Evolutionary conservation across 75 land plant species (phyloP).

Genomic region (Pinus albicaulis): DNA sequence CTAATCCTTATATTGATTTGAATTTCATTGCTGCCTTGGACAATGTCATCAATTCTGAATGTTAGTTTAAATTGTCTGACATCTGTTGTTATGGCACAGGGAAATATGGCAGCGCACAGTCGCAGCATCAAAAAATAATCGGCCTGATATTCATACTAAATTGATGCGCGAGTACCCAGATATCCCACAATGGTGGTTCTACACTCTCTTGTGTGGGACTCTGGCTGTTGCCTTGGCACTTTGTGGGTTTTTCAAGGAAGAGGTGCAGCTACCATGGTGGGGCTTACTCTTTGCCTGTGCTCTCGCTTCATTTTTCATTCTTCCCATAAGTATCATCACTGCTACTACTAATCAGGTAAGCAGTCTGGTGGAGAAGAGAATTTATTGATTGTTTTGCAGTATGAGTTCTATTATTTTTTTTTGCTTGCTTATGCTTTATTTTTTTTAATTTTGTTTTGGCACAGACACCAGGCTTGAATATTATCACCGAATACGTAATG

Average conservation of each 20-base stretch:
- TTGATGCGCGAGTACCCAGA: slow-evolving; percentile 70
- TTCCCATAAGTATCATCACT: slow-evolving; percentile 90
- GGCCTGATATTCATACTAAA: slow-evolving; percentile 68
- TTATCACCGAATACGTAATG: slow-evolving; percentile 83
- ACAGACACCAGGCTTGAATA: slow-evolving; percentile 77
- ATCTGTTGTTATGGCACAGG: slow-evolving; percentile 15
- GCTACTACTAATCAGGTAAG: slow-evolving; percentile 91
- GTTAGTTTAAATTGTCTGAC: neutral
- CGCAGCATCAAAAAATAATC: slow-evolving; percentile 4
- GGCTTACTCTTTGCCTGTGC: slow-evolving; percentile 66
- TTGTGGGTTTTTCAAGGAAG: slow-evolving; percentile 44
- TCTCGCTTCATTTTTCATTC: slow-evolving; percentile 76
- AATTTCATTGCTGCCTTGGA: slow-evolving; percentile 44
- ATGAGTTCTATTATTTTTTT: too few species aligned
- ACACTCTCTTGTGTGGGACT: slow-evolving; percentile 33
- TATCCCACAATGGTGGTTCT: slow-evolving; percentile 92
- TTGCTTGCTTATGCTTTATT: too few species aligned
- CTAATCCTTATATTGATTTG: slow-evolving; percentile 53
- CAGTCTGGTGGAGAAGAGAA: too few species aligned
- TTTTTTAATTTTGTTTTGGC: neutral
- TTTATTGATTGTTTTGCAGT: too few species aligned
- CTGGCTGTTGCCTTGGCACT: slow-evolving; percentile 49
- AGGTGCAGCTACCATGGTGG: slow-evolving; percentile 47
- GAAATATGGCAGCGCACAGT: slow-evolving; percentile 51
- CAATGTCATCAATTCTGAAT: slow-evolving; percentile 39